These are phyloP conservation scores for Candida khao-thaluensis DNA, from an alignment of 805 yeast species.

Conservation along the genomic window DNA sequence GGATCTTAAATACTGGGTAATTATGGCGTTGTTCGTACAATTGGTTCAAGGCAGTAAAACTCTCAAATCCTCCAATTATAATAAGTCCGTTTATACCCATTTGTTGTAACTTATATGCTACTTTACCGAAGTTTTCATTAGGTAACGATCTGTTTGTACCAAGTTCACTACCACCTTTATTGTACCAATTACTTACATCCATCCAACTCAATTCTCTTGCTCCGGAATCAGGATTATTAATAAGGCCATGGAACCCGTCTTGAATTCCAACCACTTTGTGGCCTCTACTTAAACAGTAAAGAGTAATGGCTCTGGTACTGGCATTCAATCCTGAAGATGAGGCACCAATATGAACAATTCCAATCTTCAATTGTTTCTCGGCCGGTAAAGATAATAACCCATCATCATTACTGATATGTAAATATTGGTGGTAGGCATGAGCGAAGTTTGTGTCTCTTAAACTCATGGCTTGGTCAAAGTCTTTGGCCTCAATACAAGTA, in stretches of 20 bases:
- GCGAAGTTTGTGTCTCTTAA: constrained; percentile 70
- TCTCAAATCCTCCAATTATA: constrained; percentile 81
- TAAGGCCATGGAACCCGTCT: constrained; percentile 73
- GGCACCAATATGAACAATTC: constrained; percentile 76
- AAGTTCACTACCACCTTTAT: constrained; percentile 74
- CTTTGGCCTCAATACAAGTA: constrained; percentile 59
- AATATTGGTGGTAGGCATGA: constrained; percentile 61
- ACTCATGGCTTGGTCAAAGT: constrained; percentile 68
- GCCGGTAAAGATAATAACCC: constrained; percentile 43
- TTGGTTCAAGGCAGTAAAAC: constrained; percentile 68
- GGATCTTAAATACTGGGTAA: constrained; percentile 73
- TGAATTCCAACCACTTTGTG: constrained; percentile 70
- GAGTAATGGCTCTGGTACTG: constrained; percentile 72
- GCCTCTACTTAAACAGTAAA: constrained; percentile 73
- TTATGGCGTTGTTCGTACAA: constrained; percentile 56
- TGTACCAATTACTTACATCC: constrained; percentile 71
- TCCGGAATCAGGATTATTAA: constrained; percentile 53
- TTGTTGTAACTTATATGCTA: constrained; percentile 72
- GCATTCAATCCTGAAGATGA: constrained; percentile 79
- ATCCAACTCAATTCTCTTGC: constrained; percentile 64
- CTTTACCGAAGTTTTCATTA: constrained; percentile 62
- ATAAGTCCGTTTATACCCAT: constrained; percentile 68
- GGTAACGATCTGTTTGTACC: constrained; percentile 80
- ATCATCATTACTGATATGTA: constrained; percentile 50
- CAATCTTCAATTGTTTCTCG: constrained; percentile 57